Evolutionary conservation across 148 eudicot species (phyloP).

Genomic region (Camellia japonica): DNA sequence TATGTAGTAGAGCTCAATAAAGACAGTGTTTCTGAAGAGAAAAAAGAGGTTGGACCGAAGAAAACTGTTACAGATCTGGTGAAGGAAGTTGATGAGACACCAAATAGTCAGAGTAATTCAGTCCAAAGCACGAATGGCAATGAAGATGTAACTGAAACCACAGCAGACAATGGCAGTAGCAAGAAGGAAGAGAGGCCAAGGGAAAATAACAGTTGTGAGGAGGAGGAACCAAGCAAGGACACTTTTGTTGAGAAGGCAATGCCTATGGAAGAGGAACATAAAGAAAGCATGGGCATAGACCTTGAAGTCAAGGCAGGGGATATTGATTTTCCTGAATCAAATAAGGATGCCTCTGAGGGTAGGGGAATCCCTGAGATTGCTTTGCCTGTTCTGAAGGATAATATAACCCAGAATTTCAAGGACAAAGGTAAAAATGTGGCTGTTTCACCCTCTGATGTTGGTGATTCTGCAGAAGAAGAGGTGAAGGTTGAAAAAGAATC

Average conservation of each 20-base stretch:
- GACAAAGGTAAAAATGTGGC: slow-evolving; percentile 86
- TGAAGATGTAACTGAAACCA: slow-evolving; percentile 28
- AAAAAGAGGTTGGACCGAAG: slow-evolving; percentile 23
- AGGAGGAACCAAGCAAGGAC: slow-evolving; percentile 24
- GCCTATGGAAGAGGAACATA: slow-evolving; percentile 22
- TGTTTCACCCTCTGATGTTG: slow-evolving; percentile 39
- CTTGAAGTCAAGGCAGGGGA: slow-evolving; percentile 38
- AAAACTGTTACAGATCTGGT: slow-evolving; percentile 24
- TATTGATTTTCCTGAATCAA: slow-evolving; percentile 27
- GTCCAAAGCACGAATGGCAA: slow-evolving; percentile 20
- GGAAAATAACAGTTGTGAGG: slow-evolving; percentile 23
- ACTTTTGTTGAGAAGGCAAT: slow-evolving; percentile 19
- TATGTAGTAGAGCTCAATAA: slow-evolving; percentile 27
- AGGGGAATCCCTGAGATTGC: slow-evolving; percentile 31
- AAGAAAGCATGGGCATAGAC: slow-evolving; percentile 28
- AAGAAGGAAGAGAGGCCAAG: slow-evolving; percentile 26
- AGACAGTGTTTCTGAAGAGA: slow-evolving; percentile 27
- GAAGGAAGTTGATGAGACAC: slow-evolving; percentile 23
- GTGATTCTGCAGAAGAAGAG: slow-evolving; percentile 33
- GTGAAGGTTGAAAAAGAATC: slow-evolving; percentile 40
- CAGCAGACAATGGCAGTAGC: slow-evolving; percentile 27
- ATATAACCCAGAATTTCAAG: slow-evolving; percentile 32
- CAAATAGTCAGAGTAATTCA: slow-evolving; percentile 28
- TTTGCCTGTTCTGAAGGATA: slow-evolving; percentile 24
- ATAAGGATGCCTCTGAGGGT: slow-evolving; percentile 28